phyloP scores from a whole-genome alignment of 176 grass and related monocot species.

The Oryza meyeriana region DNA sequence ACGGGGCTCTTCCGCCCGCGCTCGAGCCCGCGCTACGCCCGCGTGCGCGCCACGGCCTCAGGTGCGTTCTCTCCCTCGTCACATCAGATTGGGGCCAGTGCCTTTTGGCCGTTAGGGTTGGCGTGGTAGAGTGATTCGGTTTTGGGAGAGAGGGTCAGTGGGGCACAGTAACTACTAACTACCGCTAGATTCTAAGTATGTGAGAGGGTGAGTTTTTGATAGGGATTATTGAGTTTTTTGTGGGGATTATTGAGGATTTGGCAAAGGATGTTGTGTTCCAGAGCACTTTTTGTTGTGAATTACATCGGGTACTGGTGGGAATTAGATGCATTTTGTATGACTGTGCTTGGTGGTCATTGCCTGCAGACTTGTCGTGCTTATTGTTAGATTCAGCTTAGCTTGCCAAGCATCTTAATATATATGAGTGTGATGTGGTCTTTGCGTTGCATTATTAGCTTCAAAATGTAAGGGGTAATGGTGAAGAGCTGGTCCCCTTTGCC shows the following conservation, averaged over 20 bases:
- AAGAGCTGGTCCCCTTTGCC: neutral
- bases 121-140: neutral
- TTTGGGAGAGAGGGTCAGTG: neutral
- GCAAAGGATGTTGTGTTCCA: constrained; percentile 2
- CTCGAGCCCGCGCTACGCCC: constrained; percentile 41
- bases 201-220: neutral
- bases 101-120: neutral
- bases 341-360: neutral
- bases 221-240: neutral
- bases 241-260: neutral
- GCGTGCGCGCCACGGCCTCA: constrained; percentile 40
- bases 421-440: neutral
- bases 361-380: neutral
- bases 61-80: constrained; percentile 34
- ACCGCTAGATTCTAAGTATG: constrained; percentile 18
- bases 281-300: neutral
- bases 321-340: neutral
- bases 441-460: neutral
- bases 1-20: constrained; percentile 40
- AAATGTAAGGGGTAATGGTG: neutral
- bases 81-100: neutral
- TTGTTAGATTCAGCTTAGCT: constrained; percentile 6
- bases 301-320: neutral
- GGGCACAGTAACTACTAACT: neutral
- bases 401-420: neutral